Percentiles rank a stretch among this genome's conserved stretches.
Evolutionary conservation across 2,329 filamentous ascomycete genomes (phyloP).

Genomic region (Aureobasidium sp.): DNA sequence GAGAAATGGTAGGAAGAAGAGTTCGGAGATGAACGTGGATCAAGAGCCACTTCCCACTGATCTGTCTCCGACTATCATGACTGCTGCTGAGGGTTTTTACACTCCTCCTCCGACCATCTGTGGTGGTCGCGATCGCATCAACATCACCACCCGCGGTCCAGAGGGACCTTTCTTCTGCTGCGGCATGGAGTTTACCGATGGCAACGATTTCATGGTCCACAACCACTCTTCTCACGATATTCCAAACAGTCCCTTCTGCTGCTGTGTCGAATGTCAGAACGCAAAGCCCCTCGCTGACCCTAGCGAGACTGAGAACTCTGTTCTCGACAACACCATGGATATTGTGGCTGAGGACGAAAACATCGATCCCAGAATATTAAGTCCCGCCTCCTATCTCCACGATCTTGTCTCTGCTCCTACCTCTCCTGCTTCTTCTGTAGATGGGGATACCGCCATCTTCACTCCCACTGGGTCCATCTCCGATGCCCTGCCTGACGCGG

Average conservation of each 20-base stretch:
- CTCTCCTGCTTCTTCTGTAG: neutral
- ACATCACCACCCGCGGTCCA: neutral
- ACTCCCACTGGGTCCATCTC: neutral
- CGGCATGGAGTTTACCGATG: neutral
- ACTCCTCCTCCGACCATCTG: neutral
- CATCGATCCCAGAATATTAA: no score
- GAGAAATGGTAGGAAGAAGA: neutral
- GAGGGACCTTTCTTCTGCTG: neutral
- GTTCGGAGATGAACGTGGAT: no score
- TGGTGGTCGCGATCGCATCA: neutral
- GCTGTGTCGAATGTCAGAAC: neutral
- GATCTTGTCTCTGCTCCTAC: no score
- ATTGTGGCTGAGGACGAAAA: no score
- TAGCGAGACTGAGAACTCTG: no score
- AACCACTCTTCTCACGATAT: neutral
- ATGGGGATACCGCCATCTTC: neutral
- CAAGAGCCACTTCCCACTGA: no score
- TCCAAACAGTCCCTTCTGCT: neutral
- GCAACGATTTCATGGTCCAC: neutral
- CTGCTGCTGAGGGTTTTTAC: no score
- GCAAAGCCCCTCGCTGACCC: no score
- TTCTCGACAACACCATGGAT: no score
- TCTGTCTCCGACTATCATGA: no score
- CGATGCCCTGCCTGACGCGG: neutral
- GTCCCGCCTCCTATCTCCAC: no score